A percentile compares a stretch with the other conserved stretches of the same genome.
phyloP scores from a whole-genome alignment of 139 green algal genomes.

The Mychonastes homosphaera region DNA sequence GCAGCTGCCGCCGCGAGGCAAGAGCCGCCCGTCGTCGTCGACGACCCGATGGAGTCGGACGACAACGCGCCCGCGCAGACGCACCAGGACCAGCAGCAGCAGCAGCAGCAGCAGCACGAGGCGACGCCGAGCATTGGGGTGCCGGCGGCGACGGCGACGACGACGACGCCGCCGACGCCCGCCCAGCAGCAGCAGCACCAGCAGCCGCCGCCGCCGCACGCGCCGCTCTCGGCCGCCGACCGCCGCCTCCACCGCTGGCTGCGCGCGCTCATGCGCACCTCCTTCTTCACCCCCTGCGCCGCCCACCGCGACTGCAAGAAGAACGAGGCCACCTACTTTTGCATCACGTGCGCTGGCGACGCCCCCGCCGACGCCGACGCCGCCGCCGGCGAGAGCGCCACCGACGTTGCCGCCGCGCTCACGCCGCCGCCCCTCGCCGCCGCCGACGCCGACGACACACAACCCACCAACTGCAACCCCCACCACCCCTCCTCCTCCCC shows the following conservation, averaged over 20 bases:
- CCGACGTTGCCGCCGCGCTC: too few relatives aligned
- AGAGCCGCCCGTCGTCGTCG: neutral
- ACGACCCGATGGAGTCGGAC: neutral
- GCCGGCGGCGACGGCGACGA: neutral
- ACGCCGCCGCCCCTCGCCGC: too few relatives aligned
- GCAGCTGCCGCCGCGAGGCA: neutral
- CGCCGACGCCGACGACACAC: too few relatives aligned
- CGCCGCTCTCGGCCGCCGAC: neutral
- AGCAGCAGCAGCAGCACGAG: neutral
- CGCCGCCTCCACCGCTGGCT: neutral
- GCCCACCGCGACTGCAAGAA: conserved; percentile 15
- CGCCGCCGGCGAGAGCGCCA: too few relatives aligned
- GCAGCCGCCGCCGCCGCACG: neutral
- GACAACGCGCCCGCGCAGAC: neutral
- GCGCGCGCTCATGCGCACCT: conserved; percentile 10
- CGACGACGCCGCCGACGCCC: neutral
- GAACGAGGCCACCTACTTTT: conserved; percentile 37
- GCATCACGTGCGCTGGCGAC: conserved; percentile 21
- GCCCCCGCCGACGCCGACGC: too few relatives aligned
- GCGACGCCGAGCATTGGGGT: neutral
- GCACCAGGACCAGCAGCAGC: neutral
- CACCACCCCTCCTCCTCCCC: too few relatives aligned
- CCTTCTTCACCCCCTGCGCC: conserved; percentile 16
- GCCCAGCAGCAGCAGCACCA: neutral
- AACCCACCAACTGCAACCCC: too few relatives aligned